Conservation (phyloP, 345 rosid species). For the Xanthoceras sorbifolium region DNA sequence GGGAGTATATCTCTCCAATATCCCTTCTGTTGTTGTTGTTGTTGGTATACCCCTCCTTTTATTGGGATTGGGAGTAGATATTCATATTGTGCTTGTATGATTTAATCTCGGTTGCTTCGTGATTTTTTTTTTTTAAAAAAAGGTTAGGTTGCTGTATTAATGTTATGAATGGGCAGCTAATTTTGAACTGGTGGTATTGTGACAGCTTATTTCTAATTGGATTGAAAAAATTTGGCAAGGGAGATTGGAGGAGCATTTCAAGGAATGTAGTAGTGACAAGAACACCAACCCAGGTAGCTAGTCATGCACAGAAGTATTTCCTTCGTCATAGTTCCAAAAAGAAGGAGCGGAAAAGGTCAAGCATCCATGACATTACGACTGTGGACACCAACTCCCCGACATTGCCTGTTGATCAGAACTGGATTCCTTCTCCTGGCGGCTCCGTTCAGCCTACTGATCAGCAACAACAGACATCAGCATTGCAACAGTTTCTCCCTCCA, state of each 20-base stretch:
- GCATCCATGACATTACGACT: slow-evolving; percentile 81
- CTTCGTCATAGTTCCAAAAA: slow-evolving; percentile 64
- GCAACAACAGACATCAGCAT: slow-evolving; percentile 22
- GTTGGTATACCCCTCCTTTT: no score
- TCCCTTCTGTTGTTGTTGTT: no score
- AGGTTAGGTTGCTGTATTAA: no score
- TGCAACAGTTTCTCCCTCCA: slow-evolving; percentile 25
- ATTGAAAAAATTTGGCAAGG: slow-evolving; percentile 62
- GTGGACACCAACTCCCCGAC: slow-evolving; percentile 29
- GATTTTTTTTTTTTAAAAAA: no score
- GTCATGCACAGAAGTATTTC: slow-evolving; percentile 93
- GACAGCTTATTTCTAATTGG: slow-evolving; percentile 74
- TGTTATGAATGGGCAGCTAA: not conserved
- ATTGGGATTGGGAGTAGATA: no score
- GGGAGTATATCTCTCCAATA: no score
- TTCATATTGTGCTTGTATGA: no score
- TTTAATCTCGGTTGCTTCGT: no score
- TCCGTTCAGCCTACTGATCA: slow-evolving; percentile 30
- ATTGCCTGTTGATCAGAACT: slow-evolving; percentile 23
- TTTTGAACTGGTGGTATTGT: not conserved
- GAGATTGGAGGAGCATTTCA: slow-evolving; percentile 92
- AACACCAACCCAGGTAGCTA: slow-evolving; percentile 88
- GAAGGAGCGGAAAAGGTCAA: slow-evolving; percentile 80
- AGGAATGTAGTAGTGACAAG: slow-evolving; percentile 81
- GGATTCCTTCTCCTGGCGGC: slow-evolving; percentile 25